phyloP scores from a whole-genome alignment of 345 rosid species.

The Brassica carinata region DNA sequence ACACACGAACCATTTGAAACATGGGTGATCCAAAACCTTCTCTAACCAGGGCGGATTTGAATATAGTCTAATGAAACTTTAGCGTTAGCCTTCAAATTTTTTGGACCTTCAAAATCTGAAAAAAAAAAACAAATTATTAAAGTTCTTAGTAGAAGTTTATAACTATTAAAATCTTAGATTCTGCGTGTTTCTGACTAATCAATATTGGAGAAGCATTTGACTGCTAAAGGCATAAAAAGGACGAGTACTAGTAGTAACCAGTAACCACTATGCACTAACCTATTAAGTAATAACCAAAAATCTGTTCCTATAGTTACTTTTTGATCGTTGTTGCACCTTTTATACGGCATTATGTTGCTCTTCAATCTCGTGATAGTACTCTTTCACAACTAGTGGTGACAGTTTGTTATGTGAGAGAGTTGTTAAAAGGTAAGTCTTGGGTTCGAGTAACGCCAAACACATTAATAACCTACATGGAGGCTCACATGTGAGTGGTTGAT shows the following conservation, averaged over 20 bases:
- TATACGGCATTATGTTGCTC: neutral
- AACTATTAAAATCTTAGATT: too few species aligned
- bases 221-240: neutral
- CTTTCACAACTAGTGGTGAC: neutral
- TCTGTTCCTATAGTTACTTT: neutral
- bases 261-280: neutral
- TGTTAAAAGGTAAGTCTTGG: too few species aligned
- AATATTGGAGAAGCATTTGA: neutral
- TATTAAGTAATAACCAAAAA: too few species aligned
- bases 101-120: too few species aligned
- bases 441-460: too few species aligned
- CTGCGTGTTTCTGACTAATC: neutral
- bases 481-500: too few species aligned
- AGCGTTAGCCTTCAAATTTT: too few species aligned
- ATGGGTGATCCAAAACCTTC: neutral
- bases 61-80: too few species aligned
- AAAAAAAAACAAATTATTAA: too few species aligned
- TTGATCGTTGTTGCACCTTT: neutral
- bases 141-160: too few species aligned
- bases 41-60: neutral
- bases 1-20: neutral
- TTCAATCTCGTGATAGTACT: slow-evolving; percentile 19
- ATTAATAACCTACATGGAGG: too few species aligned
- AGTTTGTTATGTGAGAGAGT: too few species aligned
- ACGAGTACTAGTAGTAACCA: neutral